Evolutionary conservation across 2,329 filamentous ascomycete genomes (phyloP).

Genomic region (Diaporthe longicolla): DNA sequence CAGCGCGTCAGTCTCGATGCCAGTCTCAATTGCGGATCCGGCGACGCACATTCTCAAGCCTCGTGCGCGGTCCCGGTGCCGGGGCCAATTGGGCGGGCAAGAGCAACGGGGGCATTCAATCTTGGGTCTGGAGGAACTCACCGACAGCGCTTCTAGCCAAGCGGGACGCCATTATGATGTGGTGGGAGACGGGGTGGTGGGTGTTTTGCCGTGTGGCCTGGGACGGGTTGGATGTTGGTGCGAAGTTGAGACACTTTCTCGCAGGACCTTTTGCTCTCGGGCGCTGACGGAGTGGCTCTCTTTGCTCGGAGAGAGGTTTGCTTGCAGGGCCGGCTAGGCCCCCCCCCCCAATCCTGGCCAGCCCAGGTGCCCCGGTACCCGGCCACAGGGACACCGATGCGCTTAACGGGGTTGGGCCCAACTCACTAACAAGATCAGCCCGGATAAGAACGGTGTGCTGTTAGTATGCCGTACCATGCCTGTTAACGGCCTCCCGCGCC

Average conservation of each 20-base stretch:
- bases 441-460: accelerated
- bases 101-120: conserved; percentile 16
- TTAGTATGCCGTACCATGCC: not conserved
- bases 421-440: not conserved
- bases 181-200: conserved; percentile 63
- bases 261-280: conserved; percentile 28
- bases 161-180: conserved; percentile 95
- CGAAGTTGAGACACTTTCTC: conserved; percentile 42
- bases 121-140: conserved; percentile 67
- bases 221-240: conserved; percentile 17
- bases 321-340: conserved; percentile 11
- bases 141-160: conserved; percentile 95
- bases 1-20: conserved; percentile 47
- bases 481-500: not conserved
- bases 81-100: conserved; percentile 56
- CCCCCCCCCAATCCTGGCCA: not conserved
- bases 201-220: conserved; percentile 38
- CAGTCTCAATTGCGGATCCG: not conserved
- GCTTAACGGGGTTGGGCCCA: not conserved
- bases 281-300: conserved; percentile 37
- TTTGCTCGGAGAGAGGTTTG: conserved; percentile 39
- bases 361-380: not conserved
- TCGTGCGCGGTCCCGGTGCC: conserved; percentile 20
- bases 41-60: not conserved
- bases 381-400: not conserved